These are phyloP conservation scores for Ascochyta rabiei DNA, from an alignment of 2,329 filamentous ascomycete species.

Conservation along the genomic window DNA sequence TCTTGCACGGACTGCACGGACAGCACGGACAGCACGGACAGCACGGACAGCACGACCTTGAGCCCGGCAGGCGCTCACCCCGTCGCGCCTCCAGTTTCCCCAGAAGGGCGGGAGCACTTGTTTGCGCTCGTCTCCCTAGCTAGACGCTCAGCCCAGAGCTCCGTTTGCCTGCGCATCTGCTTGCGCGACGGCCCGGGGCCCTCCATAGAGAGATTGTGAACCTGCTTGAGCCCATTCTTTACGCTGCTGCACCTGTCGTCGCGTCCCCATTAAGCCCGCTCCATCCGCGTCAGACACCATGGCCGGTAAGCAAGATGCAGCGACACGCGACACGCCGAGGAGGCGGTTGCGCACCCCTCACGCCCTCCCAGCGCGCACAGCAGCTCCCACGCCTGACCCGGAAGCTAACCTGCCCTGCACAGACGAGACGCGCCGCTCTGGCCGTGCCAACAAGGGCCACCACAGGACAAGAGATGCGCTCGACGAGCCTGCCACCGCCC, in stretches of 20 bases:
- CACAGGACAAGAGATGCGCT: conserved; percentile 80
- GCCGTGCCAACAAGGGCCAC: conserved; percentile 94
- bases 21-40: too few species aligned
- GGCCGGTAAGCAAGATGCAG: conserved; percentile 64
- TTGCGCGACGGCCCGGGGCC: conserved; percentile 28
- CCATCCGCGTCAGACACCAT: conserved; percentile 51
- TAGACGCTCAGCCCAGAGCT: conserved; percentile 29
- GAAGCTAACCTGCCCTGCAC: conserved; percentile 38
- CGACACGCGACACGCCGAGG: conserved; percentile 21
- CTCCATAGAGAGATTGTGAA: conserved; percentile 48
- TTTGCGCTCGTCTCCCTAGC: conserved; percentile 33
- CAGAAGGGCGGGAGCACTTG: conserved; percentile 22
- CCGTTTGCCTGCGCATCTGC: conserved; percentile 29
- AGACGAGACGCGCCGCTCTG: conserved; percentile 91
- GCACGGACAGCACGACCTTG: conserved; percentile 28
- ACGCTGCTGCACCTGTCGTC: conserved; percentile 38
- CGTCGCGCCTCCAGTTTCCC: conserved; percentile 24
- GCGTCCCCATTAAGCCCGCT: conserved; percentile 40
- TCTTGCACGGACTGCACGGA: conserved; percentile 23
- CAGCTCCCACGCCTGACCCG: conserved; percentile 9
- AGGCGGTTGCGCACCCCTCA: conserved; percentile 12
- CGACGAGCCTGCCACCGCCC: conserved; percentile 49
- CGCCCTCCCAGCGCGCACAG: conserved; percentile 16
- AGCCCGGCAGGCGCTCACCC: conserved; percentile 26
- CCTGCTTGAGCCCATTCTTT: conserved; percentile 41